Base-by-base conservation (phyloP, 2,329 filamentous ascomycete species). In the Xylariaceae sp. region DNA sequence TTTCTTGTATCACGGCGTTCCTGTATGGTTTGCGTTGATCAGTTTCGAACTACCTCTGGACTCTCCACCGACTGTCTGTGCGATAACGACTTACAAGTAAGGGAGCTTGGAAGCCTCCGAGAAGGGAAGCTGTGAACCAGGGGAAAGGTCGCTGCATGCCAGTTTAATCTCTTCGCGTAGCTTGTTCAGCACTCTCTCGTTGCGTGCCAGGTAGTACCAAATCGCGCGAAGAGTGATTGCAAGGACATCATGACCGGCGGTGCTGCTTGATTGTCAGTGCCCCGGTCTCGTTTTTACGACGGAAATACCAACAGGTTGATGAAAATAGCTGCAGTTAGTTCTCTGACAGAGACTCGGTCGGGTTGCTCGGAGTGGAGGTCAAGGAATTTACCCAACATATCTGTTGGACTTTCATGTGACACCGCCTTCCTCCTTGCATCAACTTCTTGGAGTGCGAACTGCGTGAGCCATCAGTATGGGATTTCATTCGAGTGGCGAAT, bases 171-270 rank as follows among this genome's bases (percentile, higher is more conserved):
- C 42, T 4, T 24, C 29, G 3, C 38, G 33, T 3, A 44, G 37
- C 12, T 34, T 44, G 6, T 37, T 8, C 22, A 34, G 33, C 4
- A 41, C 38, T 4, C 3, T 2, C 2, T 26, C 19, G 7, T 26
- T 30, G 36, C 38, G 19, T 4, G 38, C 38, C 4, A 44, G 33
- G n/a, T 44, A 44, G 16, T 44, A 38, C n/a, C 36, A 34, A 12
- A 40, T 11, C 12, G 42, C 19, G 11, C 42, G 12, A 3, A 44
- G 26, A 3, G 42, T 41, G 13, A 44, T 34, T 8, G 38, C 42
- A 3, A 41, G 38, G 17, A 44, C 38, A 19, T 44, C 34, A 28
- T 44, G 18, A 2, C 42, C 38, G 11, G 42, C 42, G 29, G 37
- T 44, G 2, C 42, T 44, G 34, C 16, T 26, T 6, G 32, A 19